A percentile compares a stretch with the other conserved stretches of the same genome.
These are phyloP conservation scores for Serendipita sp. DNA, from an alignment of 768 basidiomycete genomes.

Conservation along the genomic window DNA sequence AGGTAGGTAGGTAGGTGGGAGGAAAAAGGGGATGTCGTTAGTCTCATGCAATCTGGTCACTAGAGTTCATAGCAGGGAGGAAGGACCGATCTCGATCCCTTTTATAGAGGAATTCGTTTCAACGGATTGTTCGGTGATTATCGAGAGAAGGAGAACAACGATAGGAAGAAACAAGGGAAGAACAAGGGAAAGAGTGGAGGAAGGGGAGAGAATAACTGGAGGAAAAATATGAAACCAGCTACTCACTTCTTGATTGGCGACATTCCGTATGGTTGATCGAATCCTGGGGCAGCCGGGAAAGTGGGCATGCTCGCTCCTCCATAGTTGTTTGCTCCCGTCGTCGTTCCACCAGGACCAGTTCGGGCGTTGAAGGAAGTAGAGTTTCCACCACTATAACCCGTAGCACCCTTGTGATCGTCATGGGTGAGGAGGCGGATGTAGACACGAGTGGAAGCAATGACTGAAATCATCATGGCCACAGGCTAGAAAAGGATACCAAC, in stretches of 20 bases:
- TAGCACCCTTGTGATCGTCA: neutral
- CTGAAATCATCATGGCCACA: slow-evolving; percentile 5
- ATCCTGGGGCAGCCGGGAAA: slow-evolving; percentile 2
- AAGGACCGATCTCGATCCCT: slow-evolving; percentile 5
- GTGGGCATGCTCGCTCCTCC: slow-evolving; percentile 3
- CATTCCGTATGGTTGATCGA: slow-evolving; percentile 2
- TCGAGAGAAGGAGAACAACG: neutral
- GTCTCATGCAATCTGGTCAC: neutral
- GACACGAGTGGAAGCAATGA: slow-evolving; percentile 2
- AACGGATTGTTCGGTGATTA: neutral
- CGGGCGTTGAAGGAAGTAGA: slow-evolving; percentile 3
- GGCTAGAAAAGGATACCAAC: neutral
- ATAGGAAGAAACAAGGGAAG: neutral
- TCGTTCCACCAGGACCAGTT: neutral
- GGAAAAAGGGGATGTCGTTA: neutral
- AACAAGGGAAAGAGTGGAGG: neutral
- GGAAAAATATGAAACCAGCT: no score
- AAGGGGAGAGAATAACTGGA: neutral
- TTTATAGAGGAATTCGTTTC: neutral
- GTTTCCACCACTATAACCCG: neutral
- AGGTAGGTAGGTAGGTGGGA: neutral
- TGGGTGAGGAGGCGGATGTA: slow-evolving; percentile 1
- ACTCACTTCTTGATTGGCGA: neutral
- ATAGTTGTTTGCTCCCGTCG: neutral
- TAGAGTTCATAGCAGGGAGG: neutral